Conservation (phyloP, 345 rosid genomes). For the Mercurialis annua region DNA sequence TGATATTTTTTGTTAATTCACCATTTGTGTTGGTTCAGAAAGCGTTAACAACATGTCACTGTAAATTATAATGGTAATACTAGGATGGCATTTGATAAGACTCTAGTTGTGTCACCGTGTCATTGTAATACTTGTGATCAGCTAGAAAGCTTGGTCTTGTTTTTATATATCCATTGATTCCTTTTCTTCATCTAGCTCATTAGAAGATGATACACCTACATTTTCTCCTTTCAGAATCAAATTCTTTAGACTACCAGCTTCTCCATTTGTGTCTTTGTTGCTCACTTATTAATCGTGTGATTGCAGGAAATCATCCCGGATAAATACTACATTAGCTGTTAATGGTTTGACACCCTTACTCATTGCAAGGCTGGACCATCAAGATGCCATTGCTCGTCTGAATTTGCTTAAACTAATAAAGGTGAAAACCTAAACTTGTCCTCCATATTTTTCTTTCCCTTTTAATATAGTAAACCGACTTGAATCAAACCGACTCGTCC, state of each 20-base stretch:
- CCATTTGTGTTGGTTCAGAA: too few relatives aligned
- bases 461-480: background rate
- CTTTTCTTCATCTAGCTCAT: background rate
- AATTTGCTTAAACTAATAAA: constrained; percentile 88
- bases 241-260: background rate
- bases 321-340: constrained; percentile 91
- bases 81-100: background rate
- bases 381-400: constrained; percentile 96
- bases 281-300: background rate
- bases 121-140: background rate
- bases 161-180: background rate
- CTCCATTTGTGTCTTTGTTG: background rate
- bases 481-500: background rate
- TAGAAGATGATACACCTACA: background rate
- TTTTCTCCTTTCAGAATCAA: background rate
- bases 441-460: background rate
- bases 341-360: constrained; percentile 94
- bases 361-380: constrained; percentile 83
- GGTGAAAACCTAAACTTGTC: constrained; percentile 34
- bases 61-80: background rate
- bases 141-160: background rate
- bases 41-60: too few relatives aligned
- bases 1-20: background rate
- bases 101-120: background rate
- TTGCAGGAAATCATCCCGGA: constrained; percentile 84